phyloP scores from a whole-genome alignment of 345 rosid genomes.

The Acer negundo region DNA sequence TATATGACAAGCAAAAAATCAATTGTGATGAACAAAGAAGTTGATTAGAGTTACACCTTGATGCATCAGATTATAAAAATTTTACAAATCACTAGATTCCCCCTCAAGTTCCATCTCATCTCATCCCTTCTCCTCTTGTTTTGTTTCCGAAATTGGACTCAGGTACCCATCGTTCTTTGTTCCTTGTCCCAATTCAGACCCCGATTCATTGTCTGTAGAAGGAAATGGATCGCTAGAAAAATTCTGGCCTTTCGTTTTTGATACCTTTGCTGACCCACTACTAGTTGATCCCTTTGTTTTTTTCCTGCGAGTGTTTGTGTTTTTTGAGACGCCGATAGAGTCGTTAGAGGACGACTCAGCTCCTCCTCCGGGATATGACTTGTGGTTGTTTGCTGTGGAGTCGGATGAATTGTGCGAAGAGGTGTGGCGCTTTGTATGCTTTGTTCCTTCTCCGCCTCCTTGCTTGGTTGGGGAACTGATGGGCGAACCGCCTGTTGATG shows the following conservation, averaged over 20 bases:
- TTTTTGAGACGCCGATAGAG: conserved; percentile 33
- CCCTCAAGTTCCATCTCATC: conserved; percentile 5
- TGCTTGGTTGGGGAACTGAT: conserved; percentile 29
- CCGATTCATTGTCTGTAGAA: conserved; percentile 14
- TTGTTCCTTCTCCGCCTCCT: conserved; percentile 29
- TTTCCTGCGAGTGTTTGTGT: conserved; percentile 37
- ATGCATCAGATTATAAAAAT: not conserved
- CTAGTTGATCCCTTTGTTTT: conserved; percentile 39
- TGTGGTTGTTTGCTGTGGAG: conserved; percentile 27
- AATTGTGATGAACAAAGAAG: not conserved
- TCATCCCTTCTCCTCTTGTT: conserved; percentile 21
- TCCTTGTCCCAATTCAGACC: not conserved
- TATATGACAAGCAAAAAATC: not conserved
- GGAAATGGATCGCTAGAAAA: conserved; percentile 18
- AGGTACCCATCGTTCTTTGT: conserved; percentile 23
- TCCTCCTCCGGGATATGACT: conserved; percentile 15
- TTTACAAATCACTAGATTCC: conserved; percentile 5
- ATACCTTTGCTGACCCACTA: conserved; percentile 27
- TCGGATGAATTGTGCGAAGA: conserved; percentile 28
- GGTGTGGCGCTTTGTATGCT: conserved; percentile 38
- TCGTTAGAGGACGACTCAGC: conserved; percentile 27
- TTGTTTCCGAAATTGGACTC: conserved; percentile 26
- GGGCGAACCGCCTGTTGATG: conserved; percentile 26
- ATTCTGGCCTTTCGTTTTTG: conserved; percentile 35
- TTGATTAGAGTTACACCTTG: conserved; percentile 1